Evolutionary conservation across 305 asterid genomes (phyloP).

Genomic region (Fraxinus latifolia): DNA sequence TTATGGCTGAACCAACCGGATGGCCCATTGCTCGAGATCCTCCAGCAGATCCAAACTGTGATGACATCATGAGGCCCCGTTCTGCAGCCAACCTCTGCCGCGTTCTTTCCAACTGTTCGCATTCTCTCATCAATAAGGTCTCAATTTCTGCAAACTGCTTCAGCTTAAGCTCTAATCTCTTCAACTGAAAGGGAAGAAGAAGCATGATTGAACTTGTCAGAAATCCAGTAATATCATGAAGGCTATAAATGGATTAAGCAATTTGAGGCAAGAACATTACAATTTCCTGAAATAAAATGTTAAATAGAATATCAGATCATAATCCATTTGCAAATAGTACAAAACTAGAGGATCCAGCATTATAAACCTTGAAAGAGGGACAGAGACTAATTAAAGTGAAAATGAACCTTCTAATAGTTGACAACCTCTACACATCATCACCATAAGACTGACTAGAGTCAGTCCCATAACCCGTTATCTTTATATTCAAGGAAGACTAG

Average conservation of each 20-base stretch:
- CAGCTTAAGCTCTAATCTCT: constrained; percentile 16
- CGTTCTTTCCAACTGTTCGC: constrained; percentile 86
- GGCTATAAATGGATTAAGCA: neutral
- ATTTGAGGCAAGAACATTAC: neutral
- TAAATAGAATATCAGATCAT: neutral
- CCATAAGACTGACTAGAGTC: neutral
- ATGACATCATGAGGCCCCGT: constrained; percentile 48
- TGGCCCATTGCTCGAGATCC: constrained; percentile 41
- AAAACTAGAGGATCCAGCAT: neutral
- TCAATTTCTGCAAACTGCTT: constrained; percentile 60
- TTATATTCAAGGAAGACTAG: neutral
- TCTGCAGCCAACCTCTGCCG: constrained; percentile 73
- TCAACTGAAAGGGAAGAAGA: neutral
- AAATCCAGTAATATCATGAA: neutral
- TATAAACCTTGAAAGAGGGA: neutral
- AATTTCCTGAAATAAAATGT: neutral
- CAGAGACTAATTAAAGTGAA: neutral
- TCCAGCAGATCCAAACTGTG: constrained; percentile 56
- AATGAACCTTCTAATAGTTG: neutral
- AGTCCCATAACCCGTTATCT: neutral
- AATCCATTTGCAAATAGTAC: neutral
- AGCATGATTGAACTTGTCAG: neutral
- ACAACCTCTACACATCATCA: neutral
- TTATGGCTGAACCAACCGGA: constrained; percentile 36
- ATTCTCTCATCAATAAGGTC: constrained; percentile 87